Base-by-base conservation (phyloP, 2,329 filamentous ascomycete species). In the Aspergillus udagawae region DNA sequence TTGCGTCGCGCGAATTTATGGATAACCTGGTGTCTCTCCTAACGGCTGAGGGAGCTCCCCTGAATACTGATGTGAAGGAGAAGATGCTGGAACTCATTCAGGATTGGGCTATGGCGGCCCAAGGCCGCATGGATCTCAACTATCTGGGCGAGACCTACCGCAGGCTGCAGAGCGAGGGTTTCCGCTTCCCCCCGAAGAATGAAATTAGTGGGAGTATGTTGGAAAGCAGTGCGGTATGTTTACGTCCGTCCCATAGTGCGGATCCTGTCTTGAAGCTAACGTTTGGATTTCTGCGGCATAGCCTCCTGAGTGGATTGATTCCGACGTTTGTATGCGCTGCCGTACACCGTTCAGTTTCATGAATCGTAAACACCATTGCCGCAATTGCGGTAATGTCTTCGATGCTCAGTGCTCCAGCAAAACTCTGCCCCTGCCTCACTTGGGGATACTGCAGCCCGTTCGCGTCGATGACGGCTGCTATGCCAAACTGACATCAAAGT, bases 311-410 rank as follows among this genome's bases (percentile, higher is more conserved):
- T 99, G 94, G 94, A 87, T 88, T 52, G 94, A 99, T 76, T 97
- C 93, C 10, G 94, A 99, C 68, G 93, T 99, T 32, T 99, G 94
- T 74, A 97, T 99, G 92, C 89, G 94, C 71, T 99, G 94, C 74
- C 87, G 94, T 65, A 97, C 93, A 12, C 78, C 91, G 20, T 99
- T 99, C 68, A 97, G 91, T 50, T 97, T 99, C 70, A 99, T 93
- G 55, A 99, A 99, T 74, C 88, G 94, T 69, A 99, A 97, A 73
- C 94, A 99, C 72, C 94, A 99, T 74, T 99, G 94, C 70, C 87
- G 94, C 63, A 99, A 99, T 74, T 99, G 94, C 70, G 94, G 94
- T 52, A 96, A 94, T 75, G 94, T 96, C 68, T 99, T 99, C 73
- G 95, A 96, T 71, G 91, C 93, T 63, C 88, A 94, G 67, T 99